phyloP scores from a whole-genome alignment of 2,329 filamentous ascomycete species.

The Apiospora hydei region DNA sequence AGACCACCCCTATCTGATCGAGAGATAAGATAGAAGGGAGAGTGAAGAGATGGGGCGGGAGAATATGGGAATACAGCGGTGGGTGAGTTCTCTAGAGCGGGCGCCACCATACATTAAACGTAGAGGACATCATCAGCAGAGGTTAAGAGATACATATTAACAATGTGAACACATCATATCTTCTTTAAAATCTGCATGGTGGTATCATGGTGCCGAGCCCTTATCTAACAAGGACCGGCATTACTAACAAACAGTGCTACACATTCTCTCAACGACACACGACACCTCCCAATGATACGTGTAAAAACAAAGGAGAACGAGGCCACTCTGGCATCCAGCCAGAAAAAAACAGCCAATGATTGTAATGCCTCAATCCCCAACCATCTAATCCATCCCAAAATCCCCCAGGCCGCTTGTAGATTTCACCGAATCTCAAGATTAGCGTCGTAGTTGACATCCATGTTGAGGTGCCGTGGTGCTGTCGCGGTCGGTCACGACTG shows the following conservation, averaged over 20 bases:
- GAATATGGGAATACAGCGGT: background rate
- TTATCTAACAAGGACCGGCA: conserved; percentile 23
- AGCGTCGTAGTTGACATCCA: background rate
- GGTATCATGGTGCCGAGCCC: conserved; percentile 44
- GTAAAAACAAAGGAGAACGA: conserved; percentile 22
- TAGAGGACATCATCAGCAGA: background rate
- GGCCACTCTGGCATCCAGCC: conserved; percentile 17
- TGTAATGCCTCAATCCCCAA: conserved; percentile 17
- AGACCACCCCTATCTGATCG: conserved; percentile 10
- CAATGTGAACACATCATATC: conserved; percentile 21
- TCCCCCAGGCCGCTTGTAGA: background rate
- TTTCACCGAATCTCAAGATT: conserved; percentile 12
- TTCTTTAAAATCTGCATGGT: conserved; percentile 37
- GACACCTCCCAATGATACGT: conserved; percentile 24
- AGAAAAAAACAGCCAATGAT: conserved; percentile 22
- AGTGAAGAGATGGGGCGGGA: background rate
- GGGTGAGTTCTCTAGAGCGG: background rate
- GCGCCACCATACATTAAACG: background rate
- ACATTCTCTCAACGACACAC: conserved; percentile 24
- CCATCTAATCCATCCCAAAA: conserved; percentile 14
- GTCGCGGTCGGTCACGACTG: background rate
- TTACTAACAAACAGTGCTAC: conserved; percentile 35
- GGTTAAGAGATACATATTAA: background rate
- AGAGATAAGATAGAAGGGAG: background rate
- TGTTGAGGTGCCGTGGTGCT: background rate